Conservation (phyloP, 768 basidiomycete genomes). For the Suillus variegatus region DNA sequence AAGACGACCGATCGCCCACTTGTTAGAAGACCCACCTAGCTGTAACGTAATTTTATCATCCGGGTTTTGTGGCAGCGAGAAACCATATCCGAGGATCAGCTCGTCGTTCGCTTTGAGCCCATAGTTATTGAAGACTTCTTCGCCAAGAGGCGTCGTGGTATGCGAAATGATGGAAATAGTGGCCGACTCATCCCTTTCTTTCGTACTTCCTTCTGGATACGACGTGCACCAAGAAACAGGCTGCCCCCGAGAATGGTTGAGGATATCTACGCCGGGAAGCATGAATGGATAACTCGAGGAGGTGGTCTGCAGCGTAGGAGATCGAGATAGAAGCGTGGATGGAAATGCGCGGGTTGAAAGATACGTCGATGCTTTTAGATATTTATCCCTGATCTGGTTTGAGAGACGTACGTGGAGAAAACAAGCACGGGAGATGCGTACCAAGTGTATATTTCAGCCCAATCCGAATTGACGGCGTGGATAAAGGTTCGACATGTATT, state of each 20-base stretch:
- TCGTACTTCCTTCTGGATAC: conserved; percentile 26
- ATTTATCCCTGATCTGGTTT: conserved; percentile 57
- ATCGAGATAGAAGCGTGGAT: conserved; percentile 69
- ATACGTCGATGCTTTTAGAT: conserved; percentile 72
- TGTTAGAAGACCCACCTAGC: conserved; percentile 53
- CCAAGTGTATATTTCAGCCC: conserved; percentile 68
- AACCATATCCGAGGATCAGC: conserved; percentile 90
- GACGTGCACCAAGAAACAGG: conserved; percentile 82
- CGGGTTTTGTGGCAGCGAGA: conserved; percentile 74
- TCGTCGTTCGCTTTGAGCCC: conserved; percentile 90
- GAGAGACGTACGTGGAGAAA: conserved; percentile 4
- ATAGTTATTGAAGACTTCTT: conserved; percentile 88
- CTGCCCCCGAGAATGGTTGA: conserved; percentile 82
- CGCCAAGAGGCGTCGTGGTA: conserved; percentile 35
- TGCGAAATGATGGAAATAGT: conserved; percentile 67
- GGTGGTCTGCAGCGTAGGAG: conserved; percentile 50
- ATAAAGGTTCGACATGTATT: conserved; percentile 48
- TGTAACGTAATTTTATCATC: conserved; percentile 86
- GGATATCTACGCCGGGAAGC: conserved; percentile 81
- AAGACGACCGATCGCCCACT: conserved; percentile 65
- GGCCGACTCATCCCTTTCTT: conserved; percentile 35
- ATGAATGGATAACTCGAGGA: conserved; percentile 70
- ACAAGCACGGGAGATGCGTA: conserved; percentile 32
- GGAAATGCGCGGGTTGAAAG: conserved; percentile 91
- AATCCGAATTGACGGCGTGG: conserved; percentile 33